Evolutionary conservation across 345 rosid species (phyloP).

Genomic region (Hibiscus mutabilis): DNA sequence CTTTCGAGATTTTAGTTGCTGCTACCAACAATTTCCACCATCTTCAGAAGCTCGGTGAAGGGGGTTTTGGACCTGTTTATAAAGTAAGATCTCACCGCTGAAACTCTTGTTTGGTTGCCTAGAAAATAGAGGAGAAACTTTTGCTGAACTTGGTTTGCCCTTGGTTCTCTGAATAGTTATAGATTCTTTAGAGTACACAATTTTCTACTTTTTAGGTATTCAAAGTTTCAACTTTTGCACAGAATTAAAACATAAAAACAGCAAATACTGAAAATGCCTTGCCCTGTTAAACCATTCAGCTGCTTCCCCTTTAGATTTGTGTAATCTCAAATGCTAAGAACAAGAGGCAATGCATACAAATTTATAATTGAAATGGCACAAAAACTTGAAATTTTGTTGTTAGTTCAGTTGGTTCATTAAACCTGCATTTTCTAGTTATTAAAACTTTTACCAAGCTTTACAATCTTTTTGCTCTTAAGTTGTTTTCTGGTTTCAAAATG

Average conservation of each 20-base stretch:
- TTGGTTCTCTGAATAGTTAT: neutral
- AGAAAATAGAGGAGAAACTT: slow-evolving; percentile 11
- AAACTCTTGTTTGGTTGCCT: slow-evolving; percentile 12
- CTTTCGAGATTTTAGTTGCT: slow-evolving; percentile 49
- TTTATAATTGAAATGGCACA: neutral
- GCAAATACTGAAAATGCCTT: neutral
- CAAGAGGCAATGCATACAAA: neutral
- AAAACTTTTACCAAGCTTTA: neutral
- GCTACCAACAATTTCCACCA: slow-evolving; percentile 79
- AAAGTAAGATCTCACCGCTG: slow-evolving; percentile 33
- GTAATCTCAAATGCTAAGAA: neutral
- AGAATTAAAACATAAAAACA: neutral
- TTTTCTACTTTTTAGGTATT: neutral
- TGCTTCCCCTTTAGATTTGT: neutral
- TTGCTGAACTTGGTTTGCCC: neutral
- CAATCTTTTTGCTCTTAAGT: neutral
- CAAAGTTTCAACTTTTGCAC: neutral
- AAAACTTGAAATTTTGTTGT: neutral
- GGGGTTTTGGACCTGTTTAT: slow-evolving; percentile 96
- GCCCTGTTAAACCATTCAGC: neutral
- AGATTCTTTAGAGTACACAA: neutral
- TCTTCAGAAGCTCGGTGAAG: slow-evolving; percentile 80
- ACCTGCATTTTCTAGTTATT: neutral
- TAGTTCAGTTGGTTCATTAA: neutral
- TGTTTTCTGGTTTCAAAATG: neutral